Evolutionary conservation across 805 yeast species (phyloP).

Genomic region (Priceomyces medius): DNA sequence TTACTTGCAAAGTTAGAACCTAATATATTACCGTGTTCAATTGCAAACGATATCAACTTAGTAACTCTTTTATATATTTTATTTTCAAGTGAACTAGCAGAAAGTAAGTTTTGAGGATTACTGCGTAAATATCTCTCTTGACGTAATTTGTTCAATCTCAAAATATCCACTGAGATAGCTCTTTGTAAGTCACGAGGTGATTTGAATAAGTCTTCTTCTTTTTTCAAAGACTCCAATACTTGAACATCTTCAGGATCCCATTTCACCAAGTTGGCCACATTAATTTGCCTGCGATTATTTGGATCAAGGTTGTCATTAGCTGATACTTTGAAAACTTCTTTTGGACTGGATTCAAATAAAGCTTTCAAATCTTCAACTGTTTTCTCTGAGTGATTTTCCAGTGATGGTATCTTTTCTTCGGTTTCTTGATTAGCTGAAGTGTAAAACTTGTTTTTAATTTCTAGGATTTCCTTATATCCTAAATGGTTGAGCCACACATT

Average conservation of each 20-base stretch:
- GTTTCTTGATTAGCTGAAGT: conserved; percentile 9
- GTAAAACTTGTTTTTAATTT: conserved; percentile 23
- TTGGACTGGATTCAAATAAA: conserved; percentile 1
- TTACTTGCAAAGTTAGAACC: conserved; percentile 26
- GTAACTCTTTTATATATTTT: conserved; percentile 29
- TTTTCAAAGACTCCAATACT: conserved; percentile 23
- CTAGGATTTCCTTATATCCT: conserved; percentile 31
- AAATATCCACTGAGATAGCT: conserved; percentile 30
- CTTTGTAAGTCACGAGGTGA: conserved; percentile 34
- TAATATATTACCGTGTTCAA: conserved; percentile 27
- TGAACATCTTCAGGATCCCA: conserved; percentile 36
- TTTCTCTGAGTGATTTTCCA: conserved; percentile 5
- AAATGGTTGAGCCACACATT: conserved; percentile 41
- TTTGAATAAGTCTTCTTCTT: conserved; percentile 20
- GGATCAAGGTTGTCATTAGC: conserved; percentile 7
- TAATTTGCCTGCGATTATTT: conserved; percentile 16
- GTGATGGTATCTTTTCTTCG: conserved; percentile 1
- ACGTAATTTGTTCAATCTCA: conserved; percentile 39
- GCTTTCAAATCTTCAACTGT: conserved; percentile 7
- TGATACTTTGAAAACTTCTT: conserved; percentile 8
- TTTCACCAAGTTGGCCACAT: conserved; percentile 29
- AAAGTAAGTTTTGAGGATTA: conserved; percentile 21
- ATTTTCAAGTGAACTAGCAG: conserved; percentile 27
- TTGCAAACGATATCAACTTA: conserved; percentile 31
- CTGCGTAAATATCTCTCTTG: conserved; percentile 38